Evolutionary conservation across 805 yeast species (phyloP).

Genomic region (Saccharomycopsis synnaedendra): DNA sequence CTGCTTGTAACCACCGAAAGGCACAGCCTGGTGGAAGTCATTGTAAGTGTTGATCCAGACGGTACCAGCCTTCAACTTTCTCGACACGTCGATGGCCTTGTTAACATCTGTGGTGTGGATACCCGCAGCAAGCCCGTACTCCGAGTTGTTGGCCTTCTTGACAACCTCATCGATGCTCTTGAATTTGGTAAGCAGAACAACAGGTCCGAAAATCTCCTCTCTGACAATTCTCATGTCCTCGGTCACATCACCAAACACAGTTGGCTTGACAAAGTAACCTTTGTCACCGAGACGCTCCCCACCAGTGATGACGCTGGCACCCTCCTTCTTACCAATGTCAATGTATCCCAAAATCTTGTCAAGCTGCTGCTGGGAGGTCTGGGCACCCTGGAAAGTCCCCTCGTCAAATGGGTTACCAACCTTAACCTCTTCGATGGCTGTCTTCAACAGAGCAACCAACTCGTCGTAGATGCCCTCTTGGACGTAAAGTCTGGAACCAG

Average conservation of each 20-base stretch:
- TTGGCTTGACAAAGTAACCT: conserved; percentile 67
- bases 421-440: conserved; percentile 44
- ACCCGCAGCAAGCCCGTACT: conserved; percentile 76
- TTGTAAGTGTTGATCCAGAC: conserved; percentile 76
- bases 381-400: conserved; percentile 65
- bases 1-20: conserved; percentile 75
- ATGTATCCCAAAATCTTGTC: conserved; percentile 59
- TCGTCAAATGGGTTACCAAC: conserved; percentile 70
- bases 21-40: conserved; percentile 63
- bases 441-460: conserved; percentile 45
- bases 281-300: conserved; percentile 54
- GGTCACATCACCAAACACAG: conserved; percentile 57
- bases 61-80: conserved; percentile 61
- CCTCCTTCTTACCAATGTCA: conserved; percentile 54
- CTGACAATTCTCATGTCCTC: conserved; percentile 51
- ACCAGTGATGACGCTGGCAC: conserved; percentile 60
- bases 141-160: conserved; percentile 54
- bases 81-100: conserved; percentile 53
- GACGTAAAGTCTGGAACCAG: conserved; percentile 70
- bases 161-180: conserved; percentile 57
- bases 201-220: conserved; percentile 78
- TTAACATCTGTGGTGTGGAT: conserved; percentile 54
- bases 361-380: conserved; percentile 59
- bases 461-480: conserved; percentile 64
- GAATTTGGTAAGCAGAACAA: conserved; percentile 60